Conservation (phyloP, 495 filamentous ascomycete genomes). For the Poronia punctata region DNA sequence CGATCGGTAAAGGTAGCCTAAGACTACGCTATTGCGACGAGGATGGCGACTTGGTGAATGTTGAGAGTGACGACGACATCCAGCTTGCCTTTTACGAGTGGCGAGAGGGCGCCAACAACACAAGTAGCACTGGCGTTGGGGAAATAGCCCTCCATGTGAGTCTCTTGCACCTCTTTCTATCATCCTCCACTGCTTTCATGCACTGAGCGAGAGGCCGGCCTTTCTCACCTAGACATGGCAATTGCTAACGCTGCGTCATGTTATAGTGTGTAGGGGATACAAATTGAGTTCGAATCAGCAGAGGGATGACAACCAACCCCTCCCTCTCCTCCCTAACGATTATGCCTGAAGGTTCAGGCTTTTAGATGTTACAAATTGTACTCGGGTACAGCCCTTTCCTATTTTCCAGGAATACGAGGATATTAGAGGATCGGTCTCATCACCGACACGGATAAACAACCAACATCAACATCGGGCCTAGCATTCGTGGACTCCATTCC, state of each 20-base stretch:
- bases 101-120: constrained; percentile 65
- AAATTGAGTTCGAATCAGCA: too few relatives aligned
- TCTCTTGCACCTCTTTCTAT: too few relatives aligned
- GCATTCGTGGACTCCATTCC: constrained; percentile 9
- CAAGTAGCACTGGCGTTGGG: constrained; percentile 58
- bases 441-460: too few relatives aligned
- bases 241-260: too few relatives aligned
- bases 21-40: constrained; percentile 87
- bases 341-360: too few relatives aligned
- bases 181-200: too few relatives aligned
- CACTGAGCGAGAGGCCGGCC: too few relatives aligned
- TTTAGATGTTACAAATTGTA: constrained; percentile 4
- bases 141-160: constrained; percentile 93
- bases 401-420: constrained; percentile 1
- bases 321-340: too few relatives aligned
- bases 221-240: too few relatives aligned
- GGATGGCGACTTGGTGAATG: constrained; percentile 85
- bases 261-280: too few relatives aligned
- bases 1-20: constrained; percentile 68
- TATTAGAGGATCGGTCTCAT: constrained; percentile 6
- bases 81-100: constrained; percentile 90
- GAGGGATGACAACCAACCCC: too few relatives aligned
- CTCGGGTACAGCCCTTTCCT: constrained; percentile 5
- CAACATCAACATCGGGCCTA: constrained; percentile 1
- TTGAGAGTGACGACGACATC: constrained; percentile 91